These are phyloP conservation scores for Glaciozyma antarctica DNA, from an alignment of 768 basidiomycete genomes.

Conservation along the genomic window DNA sequence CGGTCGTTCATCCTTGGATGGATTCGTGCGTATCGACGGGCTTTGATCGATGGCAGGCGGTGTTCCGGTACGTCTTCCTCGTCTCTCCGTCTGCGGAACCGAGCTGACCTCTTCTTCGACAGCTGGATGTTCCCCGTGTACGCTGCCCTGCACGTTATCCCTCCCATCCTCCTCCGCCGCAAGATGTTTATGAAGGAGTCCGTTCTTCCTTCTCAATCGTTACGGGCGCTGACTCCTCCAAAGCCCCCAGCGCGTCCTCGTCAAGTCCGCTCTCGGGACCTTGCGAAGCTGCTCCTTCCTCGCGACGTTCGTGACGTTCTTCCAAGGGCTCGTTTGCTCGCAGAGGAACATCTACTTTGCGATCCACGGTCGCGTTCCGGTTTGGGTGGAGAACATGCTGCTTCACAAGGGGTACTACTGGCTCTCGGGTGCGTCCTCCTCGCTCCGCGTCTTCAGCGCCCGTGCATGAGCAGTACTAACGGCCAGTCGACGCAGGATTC, in stretches of 20 bases:
- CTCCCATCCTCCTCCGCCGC: conserved; percentile 71
- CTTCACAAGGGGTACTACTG: conserved; percentile 64
- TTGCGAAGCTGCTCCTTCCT: conserved; percentile 77
- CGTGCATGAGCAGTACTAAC: neutral
- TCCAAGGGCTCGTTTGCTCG: conserved; percentile 46
- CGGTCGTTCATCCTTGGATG: conserved; percentile 65
- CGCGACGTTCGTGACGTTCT: conserved; percentile 68
- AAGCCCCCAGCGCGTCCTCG: conserved; percentile 54
- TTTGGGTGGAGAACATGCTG: conserved; percentile 48
- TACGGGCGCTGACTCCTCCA: too few relatives aligned
- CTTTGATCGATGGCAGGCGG: conserved; percentile 63
- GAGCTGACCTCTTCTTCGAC: conserved; percentile 4
- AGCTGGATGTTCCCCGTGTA: conserved; percentile 50
- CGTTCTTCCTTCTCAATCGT: neutral
- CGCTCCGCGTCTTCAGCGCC: neutral
- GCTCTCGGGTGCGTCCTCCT: conserved; percentile 39
- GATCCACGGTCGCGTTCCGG: conserved; percentile 5
- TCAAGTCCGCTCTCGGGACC: conserved; percentile 60
- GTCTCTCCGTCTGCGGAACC: neutral
- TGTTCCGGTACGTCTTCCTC: conserved; percentile 65
- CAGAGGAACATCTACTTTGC: conserved; percentile 31
- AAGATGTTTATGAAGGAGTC: conserved; percentile 52
- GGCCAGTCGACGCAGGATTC: conserved; percentile 47
- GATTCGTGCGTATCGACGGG: conserved; percentile 55
- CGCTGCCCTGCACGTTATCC: conserved; percentile 79